phyloP scores from a whole-genome alignment of 805 yeast genomes.

The Teunomyces barrocoloradensis region DNA sequence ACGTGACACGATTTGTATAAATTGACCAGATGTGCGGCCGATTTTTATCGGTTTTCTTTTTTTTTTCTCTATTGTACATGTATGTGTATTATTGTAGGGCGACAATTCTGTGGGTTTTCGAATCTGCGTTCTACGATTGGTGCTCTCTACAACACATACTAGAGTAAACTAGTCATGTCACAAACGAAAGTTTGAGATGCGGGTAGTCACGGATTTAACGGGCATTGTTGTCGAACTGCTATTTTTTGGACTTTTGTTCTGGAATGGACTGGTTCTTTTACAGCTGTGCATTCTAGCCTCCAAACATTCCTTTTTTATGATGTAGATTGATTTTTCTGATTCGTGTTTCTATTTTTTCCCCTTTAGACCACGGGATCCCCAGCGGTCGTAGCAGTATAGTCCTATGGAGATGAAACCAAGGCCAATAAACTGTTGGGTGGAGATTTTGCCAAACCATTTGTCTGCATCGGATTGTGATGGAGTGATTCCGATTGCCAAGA shows the following conservation, averaged over 20 bases:
- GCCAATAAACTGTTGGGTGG: conserved; percentile 48
- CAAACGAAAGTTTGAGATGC: conserved; percentile 9
- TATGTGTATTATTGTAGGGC: conserved; percentile 53
- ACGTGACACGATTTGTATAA: not conserved
- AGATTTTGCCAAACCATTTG: conserved; percentile 35
- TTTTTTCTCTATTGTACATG: conserved; percentile 41
- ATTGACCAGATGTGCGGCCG: not conserved
- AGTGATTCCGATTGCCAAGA: conserved; percentile 41
- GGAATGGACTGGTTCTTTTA: conserved; percentile 12
- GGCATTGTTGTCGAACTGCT: conserved; percentile 28
- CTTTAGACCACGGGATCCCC: conserved; percentile 43
- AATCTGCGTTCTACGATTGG: conserved; percentile 31
- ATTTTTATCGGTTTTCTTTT: not conserved
- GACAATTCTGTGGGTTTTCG: conserved; percentile 23
- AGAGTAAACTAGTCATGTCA: conserved; percentile 39
- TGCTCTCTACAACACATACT: conserved; percentile 52
- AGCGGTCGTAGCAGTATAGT: conserved; percentile 59
- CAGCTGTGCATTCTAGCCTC: conserved; percentile 44
- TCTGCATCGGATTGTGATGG: conserved; percentile 9
- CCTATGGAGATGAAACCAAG: conserved; percentile 53
- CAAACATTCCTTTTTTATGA: conserved; percentile 25
- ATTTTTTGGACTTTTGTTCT: not conserved
- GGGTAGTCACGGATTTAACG: conserved; percentile 42
- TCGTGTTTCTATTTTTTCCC: conserved; percentile 4
- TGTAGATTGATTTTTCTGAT: not conserved